These are phyloP conservation scores for Aeminium ludgeri DNA, from an alignment of 495 filamentous ascomycete genomes.

Conservation along the genomic window DNA sequence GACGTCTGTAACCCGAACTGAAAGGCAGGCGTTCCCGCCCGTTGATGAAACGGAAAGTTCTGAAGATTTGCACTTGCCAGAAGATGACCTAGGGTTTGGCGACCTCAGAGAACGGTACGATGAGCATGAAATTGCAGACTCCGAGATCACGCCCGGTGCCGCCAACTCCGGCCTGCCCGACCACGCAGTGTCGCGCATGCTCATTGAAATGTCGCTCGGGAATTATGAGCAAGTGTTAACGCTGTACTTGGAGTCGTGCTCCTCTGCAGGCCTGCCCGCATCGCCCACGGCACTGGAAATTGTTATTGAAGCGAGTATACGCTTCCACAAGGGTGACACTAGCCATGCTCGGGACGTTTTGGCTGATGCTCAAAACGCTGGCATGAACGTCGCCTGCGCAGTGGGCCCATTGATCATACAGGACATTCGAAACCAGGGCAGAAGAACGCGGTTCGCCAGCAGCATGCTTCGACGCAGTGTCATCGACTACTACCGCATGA, in stretches of 20 bases:
- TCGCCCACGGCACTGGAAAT: constrained; percentile 11
- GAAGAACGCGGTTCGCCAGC: not conserved
- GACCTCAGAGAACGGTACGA: too few species aligned
- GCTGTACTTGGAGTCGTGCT: constrained; percentile 7
- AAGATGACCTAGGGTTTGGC: too few species aligned
- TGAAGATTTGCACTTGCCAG: too few species aligned
- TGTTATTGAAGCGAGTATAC: constrained; percentile 12
- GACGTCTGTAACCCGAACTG: too few species aligned
- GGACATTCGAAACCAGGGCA: not conserved
- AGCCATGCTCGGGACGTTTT: constrained; percentile 5
- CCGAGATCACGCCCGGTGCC: too few species aligned
- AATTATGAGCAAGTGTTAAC: constrained; percentile 2
- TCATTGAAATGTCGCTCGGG: constrained; percentile 2
- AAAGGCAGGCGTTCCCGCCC: too few species aligned
- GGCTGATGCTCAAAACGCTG: constrained; percentile 6
- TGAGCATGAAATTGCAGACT: too few species aligned
- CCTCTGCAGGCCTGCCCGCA: constrained; percentile 7
- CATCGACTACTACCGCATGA: constrained; percentile 14
- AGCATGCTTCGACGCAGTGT: not conserved
- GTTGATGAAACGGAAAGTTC: too few species aligned
- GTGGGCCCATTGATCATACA: constrained; percentile 12
- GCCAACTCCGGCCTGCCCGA: too few species aligned
- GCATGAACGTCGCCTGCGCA: constrained; percentile 15
- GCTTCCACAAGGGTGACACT: constrained; percentile 3
- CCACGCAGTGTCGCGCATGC: constrained; percentile 2